A percentile compares a stretch with the other conserved stretches of the same genome.
phyloP scores from a whole-genome alignment of 129 eudicot species.

The Centaurea solstitialis region DNA sequence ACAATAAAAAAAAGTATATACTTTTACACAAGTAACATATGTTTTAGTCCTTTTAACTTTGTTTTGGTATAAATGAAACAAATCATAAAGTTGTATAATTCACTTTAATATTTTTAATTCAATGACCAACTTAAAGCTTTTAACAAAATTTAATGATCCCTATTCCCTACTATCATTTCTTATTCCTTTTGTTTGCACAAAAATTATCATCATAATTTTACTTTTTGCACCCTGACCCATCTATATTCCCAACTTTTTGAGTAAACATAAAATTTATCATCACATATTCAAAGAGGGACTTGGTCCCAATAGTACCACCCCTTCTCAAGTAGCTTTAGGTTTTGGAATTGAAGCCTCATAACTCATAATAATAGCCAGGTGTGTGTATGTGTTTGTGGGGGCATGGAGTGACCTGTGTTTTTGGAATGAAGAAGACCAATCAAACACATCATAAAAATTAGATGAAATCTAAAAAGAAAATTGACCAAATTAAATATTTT shows the following conservation, averaged over 20 bases:
- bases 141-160: background rate
- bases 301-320: slow-evolving; percentile 17
- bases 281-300: slow-evolving; percentile 4
- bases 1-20: no score
- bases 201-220: background rate
- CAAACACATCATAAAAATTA: background rate
- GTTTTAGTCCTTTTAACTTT: no score
- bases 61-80: no score
- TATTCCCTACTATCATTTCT: background rate
- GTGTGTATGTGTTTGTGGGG: background rate
- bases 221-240: background rate
- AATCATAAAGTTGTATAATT: no score
- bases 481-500: background rate
- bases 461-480: background rate
- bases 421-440: background rate
- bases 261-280: background rate
- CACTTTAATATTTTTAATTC: no score
- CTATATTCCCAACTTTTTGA: background rate
- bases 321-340: slow-evolving; percentile 21
- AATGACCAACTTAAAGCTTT: no score
- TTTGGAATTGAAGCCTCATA: background rate
- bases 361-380: background rate
- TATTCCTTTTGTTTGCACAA: background rate
- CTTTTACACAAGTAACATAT: no score
- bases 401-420: background rate